Evolutionary conservation across 2,329 filamentous ascomycete species (phyloP).

Genomic region (Cercospora brassicicola): DNA sequence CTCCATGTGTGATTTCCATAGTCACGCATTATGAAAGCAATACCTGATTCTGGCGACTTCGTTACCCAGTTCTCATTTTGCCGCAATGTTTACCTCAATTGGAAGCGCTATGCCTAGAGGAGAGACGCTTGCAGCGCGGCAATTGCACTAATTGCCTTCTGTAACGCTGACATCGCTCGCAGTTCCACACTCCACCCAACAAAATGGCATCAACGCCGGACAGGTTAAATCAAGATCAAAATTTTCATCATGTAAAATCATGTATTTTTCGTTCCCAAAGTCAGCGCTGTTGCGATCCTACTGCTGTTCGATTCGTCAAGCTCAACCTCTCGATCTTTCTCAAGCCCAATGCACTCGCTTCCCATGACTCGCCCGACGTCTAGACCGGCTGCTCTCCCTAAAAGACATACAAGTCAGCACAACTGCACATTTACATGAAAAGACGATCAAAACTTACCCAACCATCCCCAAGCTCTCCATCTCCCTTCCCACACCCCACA

Average conservation of each 20-base stretch:
- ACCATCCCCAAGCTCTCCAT: conserved; percentile 1
- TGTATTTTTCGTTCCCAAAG: not conserved
- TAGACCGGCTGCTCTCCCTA: not conserved
- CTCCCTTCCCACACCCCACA: conserved; percentile 11
- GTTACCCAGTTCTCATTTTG: not conserved
- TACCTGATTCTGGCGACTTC: conserved; percentile 13
- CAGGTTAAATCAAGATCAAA: not conserved
- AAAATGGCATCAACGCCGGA: not conserved
- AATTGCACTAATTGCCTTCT: not conserved
- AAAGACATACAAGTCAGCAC: not conserved
- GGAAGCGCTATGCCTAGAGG: not conserved
- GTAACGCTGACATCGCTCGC: not conserved
- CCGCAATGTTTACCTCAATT: not conserved
- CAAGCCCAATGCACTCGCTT: conserved; percentile 1
- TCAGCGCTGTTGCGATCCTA: not conserved
- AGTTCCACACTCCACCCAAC: not conserved
- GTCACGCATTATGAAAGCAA: conserved; percentile 32
- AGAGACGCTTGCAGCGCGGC: not conserved
- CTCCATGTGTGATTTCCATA: conserved; percentile 35
- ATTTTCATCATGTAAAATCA: not conserved
- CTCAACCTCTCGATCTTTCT: not conserved
- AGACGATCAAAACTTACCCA: not conserved
- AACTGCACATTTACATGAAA: not conserved
- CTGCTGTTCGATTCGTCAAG: not conserved
- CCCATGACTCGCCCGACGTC: not conserved